phyloP scores from a whole-genome alignment of 202 grass and related monocot species.

The Hordeum pubiflorum region DNA sequence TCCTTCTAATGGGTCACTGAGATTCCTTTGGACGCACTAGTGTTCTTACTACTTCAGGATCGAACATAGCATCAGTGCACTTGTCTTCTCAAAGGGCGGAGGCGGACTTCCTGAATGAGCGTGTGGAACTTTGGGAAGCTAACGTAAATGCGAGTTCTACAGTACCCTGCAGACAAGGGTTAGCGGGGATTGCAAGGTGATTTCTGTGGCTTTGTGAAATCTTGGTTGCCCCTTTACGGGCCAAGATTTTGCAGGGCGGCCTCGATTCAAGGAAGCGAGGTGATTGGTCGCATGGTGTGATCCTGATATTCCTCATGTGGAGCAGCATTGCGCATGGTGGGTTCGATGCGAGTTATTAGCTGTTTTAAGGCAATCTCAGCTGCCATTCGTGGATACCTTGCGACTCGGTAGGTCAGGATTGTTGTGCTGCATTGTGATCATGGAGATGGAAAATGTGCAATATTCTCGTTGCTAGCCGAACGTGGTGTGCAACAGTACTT shows the following conservation, averaged over 20 bases:
- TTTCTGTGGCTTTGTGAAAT: neutral
- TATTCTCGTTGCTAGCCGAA: neutral
- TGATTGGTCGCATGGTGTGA: neutral
- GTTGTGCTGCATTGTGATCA: neutral
- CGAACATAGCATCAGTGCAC: conserved; percentile 53
- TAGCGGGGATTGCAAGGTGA: neutral
- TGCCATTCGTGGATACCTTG: neutral
- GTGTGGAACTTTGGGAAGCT: conserved; percentile 79
- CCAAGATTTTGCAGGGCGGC: too few species aligned
- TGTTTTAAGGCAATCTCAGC: neutral
- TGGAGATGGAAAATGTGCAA: neutral
- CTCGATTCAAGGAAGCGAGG: neutral
- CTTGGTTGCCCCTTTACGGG: neutral
- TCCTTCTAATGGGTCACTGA: neutral
- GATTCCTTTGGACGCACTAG: neutral
- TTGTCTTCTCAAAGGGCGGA: conserved; percentile 77
- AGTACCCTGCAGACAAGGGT: neutral
- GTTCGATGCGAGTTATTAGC: neutral
- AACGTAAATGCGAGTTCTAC: conserved; percentile 51
- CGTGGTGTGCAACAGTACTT: too few species aligned
- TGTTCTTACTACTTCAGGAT: conserved; percentile 35
- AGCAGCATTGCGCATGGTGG: neutral
- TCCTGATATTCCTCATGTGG: neutral
- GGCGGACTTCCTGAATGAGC: conserved; percentile 59
- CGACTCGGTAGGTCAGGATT: neutral